A percentile compares a stretch with the other conserved stretches of the same genome.
phyloP scores from a whole-genome alignment of 2,329 filamentous ascomycete genomes.

The Penicillium paneum region DNA sequence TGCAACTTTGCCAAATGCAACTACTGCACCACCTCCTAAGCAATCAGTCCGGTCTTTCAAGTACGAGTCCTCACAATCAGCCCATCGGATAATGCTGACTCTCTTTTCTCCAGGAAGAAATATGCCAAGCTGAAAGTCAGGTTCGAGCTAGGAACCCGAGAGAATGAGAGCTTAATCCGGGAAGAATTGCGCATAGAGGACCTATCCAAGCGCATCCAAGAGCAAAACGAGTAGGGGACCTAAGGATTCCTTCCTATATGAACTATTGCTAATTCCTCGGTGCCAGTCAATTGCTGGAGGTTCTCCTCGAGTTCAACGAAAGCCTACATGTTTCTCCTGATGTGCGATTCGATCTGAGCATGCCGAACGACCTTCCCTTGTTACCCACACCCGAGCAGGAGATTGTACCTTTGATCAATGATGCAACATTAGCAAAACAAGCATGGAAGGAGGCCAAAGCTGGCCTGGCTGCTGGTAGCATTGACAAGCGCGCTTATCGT shows the following conservation, averaged over 20 bases:
- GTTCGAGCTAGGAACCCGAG: constrained; percentile 76
- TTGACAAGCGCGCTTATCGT: constrained; percentile 36
- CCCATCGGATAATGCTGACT: constrained; percentile 9
- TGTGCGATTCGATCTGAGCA: constrained; percentile 69
- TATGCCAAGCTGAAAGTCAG: constrained; percentile 81
- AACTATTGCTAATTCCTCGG: constrained; percentile 8
- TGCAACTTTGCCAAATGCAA: constrained; percentile 34
- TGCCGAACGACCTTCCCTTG: constrained; percentile 43
- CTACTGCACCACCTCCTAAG: constrained; percentile 40
- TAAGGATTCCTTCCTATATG: not conserved
- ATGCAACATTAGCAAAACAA: constrained; percentile 32
- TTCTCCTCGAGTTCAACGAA: constrained; percentile 86
- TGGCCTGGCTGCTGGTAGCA: constrained; percentile 36
- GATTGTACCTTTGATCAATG: constrained; percentile 32
- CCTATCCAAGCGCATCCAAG: constrained; percentile 76
- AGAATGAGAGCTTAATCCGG: constrained; percentile 60
- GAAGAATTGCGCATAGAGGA: constrained; percentile 78
- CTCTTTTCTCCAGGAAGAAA: constrained; percentile 63
- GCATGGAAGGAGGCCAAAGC: constrained; percentile 41
- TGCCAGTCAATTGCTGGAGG: constrained; percentile 76
- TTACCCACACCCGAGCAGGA: constrained; percentile 47
- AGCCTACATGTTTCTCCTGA: constrained; percentile 71
- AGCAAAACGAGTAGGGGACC: constrained; percentile 80
- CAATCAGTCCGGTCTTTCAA: constrained; percentile 67
- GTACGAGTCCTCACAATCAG: constrained; percentile 30